Percentiles rank a stretch among this genome's conserved stretches.
Conservation (phyloP, 2,329 filamentous ascomycete genomes). For the Cercospora sojina region DNA sequence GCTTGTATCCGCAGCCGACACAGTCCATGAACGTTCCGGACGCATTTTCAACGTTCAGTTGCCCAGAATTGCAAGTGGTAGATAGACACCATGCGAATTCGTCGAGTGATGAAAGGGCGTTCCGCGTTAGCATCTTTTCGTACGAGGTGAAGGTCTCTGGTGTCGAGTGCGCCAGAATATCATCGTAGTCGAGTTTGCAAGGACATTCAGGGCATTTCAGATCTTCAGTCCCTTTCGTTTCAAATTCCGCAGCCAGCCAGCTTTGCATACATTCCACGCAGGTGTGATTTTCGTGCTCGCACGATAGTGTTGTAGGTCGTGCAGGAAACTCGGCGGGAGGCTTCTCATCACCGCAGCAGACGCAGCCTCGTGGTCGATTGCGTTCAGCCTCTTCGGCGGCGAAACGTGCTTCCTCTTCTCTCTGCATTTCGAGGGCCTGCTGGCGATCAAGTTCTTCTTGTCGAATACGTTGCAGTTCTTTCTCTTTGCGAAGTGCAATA, state of each 20-base stretch:
- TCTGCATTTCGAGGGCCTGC: constrained; percentile 11
- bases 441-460: constrained; percentile 16
- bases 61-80: constrained; percentile 52
- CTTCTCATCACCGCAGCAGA: constrained; percentile 39
- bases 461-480: constrained; percentile 4
- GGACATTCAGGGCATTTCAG: constrained; percentile 56
- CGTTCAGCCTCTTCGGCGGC: constrained; percentile 19
- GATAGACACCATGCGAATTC: constrained; percentile 56
- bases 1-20: constrained; percentile 37
- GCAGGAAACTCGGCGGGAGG: constrained; percentile 37
- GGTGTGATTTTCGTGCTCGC: constrained; percentile 38
- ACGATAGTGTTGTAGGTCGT: constrained; percentile 37
- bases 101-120: constrained; percentile 45
- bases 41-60: constrained; percentile 46
- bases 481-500: constrained; percentile 16
- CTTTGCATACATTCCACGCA: constrained; percentile 41
- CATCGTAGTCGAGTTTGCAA: constrained; percentile 44
- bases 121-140: constrained; percentile 46
- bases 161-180: constrained; percentile 50
- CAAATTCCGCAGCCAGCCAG: constrained; percentile 43
- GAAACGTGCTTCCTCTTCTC: constrained; percentile 19
- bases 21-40: constrained; percentile 45
- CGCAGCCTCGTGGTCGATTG: constrained; percentile 33
- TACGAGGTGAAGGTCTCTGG: constrained; percentile 49
- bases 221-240: constrained; percentile 45